Evolutionary conservation across 148 eudicot species (phyloP), one percentile per base, ranked within the genome.

Genomic region (Suaeda aralocaspica): DNA sequence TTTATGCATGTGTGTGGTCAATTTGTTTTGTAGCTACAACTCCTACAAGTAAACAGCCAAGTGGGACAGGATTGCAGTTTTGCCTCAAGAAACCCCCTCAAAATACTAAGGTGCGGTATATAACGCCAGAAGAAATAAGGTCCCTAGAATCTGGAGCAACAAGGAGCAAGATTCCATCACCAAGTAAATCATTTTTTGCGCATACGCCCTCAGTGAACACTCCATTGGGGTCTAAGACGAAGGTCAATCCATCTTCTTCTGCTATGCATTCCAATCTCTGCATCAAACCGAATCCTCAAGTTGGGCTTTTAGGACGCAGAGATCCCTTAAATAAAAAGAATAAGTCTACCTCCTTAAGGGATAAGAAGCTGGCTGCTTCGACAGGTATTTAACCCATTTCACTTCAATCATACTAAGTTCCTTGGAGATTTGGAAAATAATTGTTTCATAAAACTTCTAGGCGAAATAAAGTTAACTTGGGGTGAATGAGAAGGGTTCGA

Each of bases 11-110:
- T n/a, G n/a, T n/a, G n/a, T n/a, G n/a, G n/a, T n/a, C n/a, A 36
- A 36, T 36, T 41, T 67, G 25, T 60, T 66, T 18, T 72, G 76
- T 76, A 77, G 80, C n/a, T n/a, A n/a, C n/a, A n/a, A n/a, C n/a
- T n/a, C n/a, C 19, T 71, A 48, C 57, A 69, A 69, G 55, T 62
- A 44, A 59, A 67, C 61, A 67, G 55, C 58, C 61, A 41, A 21
- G 50, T 36, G 39, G 57, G 28, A 24, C 68, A 59, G 36, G 50
- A 10, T 22, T 34, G 56, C 67, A 56, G 33, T 61, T 22, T 58
- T 29, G 1, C 11, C 51, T 77, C 12, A 72, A 6, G 51, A 72
- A 53, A 52, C 80, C 76, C 19, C 76, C 73, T 12, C 50, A 11
- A 67, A 67, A 77, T 22, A 22, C 65, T 59, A 77, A 67, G 48